Evolutionary conservation across 768 basidiomycete species (phyloP).

Genomic region (Aureoboletus auriporus): DNA sequence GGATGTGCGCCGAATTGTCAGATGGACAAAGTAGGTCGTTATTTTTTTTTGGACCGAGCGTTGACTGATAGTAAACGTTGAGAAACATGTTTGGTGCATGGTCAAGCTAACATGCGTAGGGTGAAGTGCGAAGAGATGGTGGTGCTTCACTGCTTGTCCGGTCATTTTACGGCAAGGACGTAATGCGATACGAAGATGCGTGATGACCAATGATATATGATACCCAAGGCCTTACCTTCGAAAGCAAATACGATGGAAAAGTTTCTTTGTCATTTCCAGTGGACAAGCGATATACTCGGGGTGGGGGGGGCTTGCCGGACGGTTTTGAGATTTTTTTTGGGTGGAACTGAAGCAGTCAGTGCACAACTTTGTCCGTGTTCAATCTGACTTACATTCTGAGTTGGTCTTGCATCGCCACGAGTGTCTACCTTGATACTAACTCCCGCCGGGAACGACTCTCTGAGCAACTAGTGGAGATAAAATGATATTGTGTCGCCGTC

Average conservation of each 20-base stretch:
- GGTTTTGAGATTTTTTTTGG: neutral
- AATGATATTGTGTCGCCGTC: no score
- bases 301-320: constrained; percentile 21
- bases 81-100: constrained; percentile 49
- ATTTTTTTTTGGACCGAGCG: neutral
- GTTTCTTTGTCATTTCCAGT: constrained; percentile 46
- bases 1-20: no score
- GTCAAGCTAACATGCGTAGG: constrained; percentile 44
- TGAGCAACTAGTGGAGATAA: no score
- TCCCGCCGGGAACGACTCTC: constrained; percentile 76
- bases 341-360: neutral
- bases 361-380: neutral
- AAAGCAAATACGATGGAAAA: constrained; percentile 44
- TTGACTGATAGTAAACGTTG: neutral
- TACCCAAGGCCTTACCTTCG: constrained; percentile 34
- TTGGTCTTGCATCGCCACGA: constrained; percentile 36
- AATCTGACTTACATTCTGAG: constrained; percentile 9
- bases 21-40: constrained; percentile 44
- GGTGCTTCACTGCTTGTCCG: constrained; percentile 42
- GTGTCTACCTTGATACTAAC: constrained; percentile 66
- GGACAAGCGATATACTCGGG: constrained; percentile 39
- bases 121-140: constrained; percentile 47
- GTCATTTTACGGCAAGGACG: constrained; percentile 59
- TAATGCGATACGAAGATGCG: constrained; percentile 44
- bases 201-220: constrained; percentile 50